A percentile compares a stretch with the other conserved stretches of the same genome.
phyloP scores from a whole-genome alignment of 208 protist species.

The Trypanosoma boissoni region DNA sequence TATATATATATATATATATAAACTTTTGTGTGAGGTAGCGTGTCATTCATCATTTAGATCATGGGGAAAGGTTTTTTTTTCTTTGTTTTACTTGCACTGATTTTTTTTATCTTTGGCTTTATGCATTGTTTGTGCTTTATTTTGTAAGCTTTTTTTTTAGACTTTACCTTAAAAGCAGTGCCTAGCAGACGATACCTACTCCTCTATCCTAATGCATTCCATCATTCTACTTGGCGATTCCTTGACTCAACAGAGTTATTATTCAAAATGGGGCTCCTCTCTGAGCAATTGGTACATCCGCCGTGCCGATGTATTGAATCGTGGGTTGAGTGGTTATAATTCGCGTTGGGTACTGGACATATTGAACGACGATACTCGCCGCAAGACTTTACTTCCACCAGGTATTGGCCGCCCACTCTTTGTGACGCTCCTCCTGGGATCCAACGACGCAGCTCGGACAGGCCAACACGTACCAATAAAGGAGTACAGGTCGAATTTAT shows the following conservation, averaged over 20 bases:
- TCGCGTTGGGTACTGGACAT: constrained; percentile 42
- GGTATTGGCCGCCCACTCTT: constrained; percentile 33
- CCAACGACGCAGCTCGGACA: constrained; percentile 30
- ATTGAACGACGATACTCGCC: constrained; percentile 22
- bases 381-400: constrained; percentile 24
- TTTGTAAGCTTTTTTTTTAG: neutral
- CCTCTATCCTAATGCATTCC: too few relatives aligned
- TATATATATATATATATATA: too few relatives aligned
- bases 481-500: constrained; percentile 37
- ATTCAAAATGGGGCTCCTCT: constrained; percentile 35
- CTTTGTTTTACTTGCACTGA: too few relatives aligned
- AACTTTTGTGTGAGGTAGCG: too few relatives aligned
- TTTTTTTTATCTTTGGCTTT: neutral
- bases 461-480: constrained; percentile 31
- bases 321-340: constrained; percentile 68
- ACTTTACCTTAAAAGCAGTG: neutral
- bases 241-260: constrained; percentile 42
- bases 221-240: constrained; percentile 58
- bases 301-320: constrained; percentile 51
- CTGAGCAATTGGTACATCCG: constrained; percentile 40
- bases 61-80: too few relatives aligned
- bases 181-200: too few relatives aligned
- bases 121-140: neutral
- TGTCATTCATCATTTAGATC: too few relatives aligned
- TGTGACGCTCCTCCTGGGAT: constrained; percentile 47